Evolutionary conservation across 306 rosid species (phyloP), one percentile per base, ranked within the genome.

Genomic region (Urtica urens): DNA sequence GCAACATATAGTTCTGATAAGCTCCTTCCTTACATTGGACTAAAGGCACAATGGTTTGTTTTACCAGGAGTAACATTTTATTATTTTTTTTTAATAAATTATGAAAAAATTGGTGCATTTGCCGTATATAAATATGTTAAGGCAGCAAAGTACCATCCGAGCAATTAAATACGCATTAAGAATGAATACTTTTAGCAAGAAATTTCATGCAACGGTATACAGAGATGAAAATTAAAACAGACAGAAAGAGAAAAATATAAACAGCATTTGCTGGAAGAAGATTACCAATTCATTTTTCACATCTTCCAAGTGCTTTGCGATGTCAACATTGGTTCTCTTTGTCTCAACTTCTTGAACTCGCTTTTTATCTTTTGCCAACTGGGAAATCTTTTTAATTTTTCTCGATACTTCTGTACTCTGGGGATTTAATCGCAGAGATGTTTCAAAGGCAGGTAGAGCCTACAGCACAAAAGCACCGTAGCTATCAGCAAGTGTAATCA

Each of bases 201-300:
- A n/a, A n/a, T n/a, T n/a, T n/a, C n/a, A n/a, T n/a, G n/a, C n/a
- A n/a, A n/a, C n/a, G n/a, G n/a, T n/a, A n/a, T n/a, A n/a, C n/a
- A n/a, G n/a, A n/a, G n/a, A n/a, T n/a, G n/a, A 22, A 26, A 24
- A 22, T 17, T 23, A 10, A 16, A 55, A 35, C 7, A 41, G 53
- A 51, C 8, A 25, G 14, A 7, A 34, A 17, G 38, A 16, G 51
- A 52, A n/a, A n/a, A n/a, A n/a, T n/a, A n/a, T n/a, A n/a, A n/a
- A n/a, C n/a, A n/a, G n/a, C n/a, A n/a, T n/a, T n/a, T n/a, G n/a
- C 10, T 28, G 17, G 21, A 40, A 37, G 39, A 45, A 44, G 70
- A 72, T 77, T 62, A 92, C 99, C 96, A 92, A 44, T 75, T 92
- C 96, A 12, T 74, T 64, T 70, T 82, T 92, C 73, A 92, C 59